Percentiles rank a stretch among this genome's conserved stretches.
Evolutionary conservation across 441 rosid species (phyloP).

Genomic region (Breynia disticha): DNA sequence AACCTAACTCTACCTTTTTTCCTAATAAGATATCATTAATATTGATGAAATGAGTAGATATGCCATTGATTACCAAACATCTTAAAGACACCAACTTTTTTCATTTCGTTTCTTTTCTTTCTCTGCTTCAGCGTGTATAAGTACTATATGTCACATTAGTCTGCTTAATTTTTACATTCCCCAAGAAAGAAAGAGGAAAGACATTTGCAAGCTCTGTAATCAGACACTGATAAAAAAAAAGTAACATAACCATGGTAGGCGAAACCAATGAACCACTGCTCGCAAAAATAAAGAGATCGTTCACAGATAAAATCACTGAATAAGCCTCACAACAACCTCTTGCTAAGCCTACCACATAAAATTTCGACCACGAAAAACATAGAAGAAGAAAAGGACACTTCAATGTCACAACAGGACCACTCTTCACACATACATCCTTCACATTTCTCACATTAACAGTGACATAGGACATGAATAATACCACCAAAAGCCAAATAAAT

Average conservation of each 20-base stretch:
- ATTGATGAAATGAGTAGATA: background rate
- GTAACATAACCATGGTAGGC: slow-evolving; percentile 1
- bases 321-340: slow-evolving; percentile 12
- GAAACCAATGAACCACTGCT: slow-evolving; percentile 3
- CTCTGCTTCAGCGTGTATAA: background rate
- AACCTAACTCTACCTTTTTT: no score
- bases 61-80: background rate
- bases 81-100: background rate
- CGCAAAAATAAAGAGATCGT: background rate
- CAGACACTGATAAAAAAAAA: background rate
- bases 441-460: background rate
- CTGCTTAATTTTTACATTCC: background rate
- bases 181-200: background rate
- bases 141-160: background rate
- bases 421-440: background rate
- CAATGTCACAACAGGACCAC: slow-evolving; percentile 18
- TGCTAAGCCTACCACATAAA: slow-evolving; percentile 1
- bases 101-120: background rate
- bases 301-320: no score
- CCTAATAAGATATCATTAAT: no score
- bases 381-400: slow-evolving; percentile 4
- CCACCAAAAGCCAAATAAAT: background rate
- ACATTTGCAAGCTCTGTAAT: background rate
- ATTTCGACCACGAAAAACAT: slow-evolving; percentile 20
- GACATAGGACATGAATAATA: background rate